Evolutionary conservation across 2,329 filamentous ascomycete species (phyloP).

Genomic region (Phaeosphaeriaceae sp.): DNA sequence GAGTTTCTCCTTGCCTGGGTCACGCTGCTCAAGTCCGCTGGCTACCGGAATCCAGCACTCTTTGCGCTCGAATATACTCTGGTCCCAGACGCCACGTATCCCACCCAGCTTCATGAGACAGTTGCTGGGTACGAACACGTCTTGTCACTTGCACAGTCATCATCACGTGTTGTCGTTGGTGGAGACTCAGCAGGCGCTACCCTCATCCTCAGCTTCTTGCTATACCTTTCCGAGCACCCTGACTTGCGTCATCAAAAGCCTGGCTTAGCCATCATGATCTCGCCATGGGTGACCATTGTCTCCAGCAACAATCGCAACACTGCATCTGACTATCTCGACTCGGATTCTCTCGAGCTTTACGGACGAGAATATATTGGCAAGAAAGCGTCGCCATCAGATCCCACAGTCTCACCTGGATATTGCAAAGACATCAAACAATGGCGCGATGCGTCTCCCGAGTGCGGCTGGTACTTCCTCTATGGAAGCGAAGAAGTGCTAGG

Average conservation of each 20-base stretch:
- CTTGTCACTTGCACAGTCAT: slow-evolving; percentile 64
- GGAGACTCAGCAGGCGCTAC: slow-evolving; percentile 84
- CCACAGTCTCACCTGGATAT: slow-evolving; percentile 73
- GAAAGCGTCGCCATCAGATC: slow-evolving; percentile 59
- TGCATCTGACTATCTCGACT: slow-evolving; percentile 77
- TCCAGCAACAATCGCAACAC: slow-evolving; percentile 74
- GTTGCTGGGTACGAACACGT: slow-evolving; percentile 76
- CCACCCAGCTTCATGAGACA: slow-evolving; percentile 75
- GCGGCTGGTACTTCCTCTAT: slow-evolving; percentile 75
- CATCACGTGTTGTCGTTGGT: slow-evolving; percentile 72
- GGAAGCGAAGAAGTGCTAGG: slow-evolving; percentile 81
- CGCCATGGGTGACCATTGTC: slow-evolving; percentile 80
- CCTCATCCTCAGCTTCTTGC: slow-evolving; percentile 74
- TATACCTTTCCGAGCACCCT: slow-evolving; percentile 66
- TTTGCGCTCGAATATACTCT: slow-evolving; percentile 84
- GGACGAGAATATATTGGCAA: slow-evolving; percentile 72
- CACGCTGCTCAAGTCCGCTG: slow-evolving; percentile 67
- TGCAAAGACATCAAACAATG: slow-evolving; percentile 73
- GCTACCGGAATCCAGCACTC: slow-evolving; percentile 78
- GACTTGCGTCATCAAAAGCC: slow-evolving; percentile 57
- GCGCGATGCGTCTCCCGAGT: slow-evolving; percentile 69
- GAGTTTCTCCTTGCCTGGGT: slow-evolving; percentile 82
- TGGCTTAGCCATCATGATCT: slow-evolving; percentile 75
- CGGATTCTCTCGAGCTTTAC: slow-evolving; percentile 71
- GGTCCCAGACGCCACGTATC: slow-evolving; percentile 76